Percentiles rank a stretch among this genome's conserved stretches.
phyloP scores from a whole-genome alignment of 164 flowering plant species.

The Protea cynaroides region DNA sequence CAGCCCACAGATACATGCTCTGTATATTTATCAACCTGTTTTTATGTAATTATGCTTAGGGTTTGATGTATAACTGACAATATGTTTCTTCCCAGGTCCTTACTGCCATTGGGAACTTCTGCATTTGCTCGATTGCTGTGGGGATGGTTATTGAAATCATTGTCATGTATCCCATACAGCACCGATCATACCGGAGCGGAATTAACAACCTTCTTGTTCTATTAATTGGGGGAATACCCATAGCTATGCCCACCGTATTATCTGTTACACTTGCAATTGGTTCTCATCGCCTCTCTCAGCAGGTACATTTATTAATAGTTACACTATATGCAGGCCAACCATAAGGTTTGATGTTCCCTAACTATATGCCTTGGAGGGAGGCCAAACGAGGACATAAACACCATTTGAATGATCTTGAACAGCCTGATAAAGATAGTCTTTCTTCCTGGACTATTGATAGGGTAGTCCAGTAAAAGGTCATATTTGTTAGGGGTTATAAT shows the following conservation, averaged over 20 bases:
- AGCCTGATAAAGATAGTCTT: neutral
- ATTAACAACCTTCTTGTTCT: slow-evolving; percentile 85
- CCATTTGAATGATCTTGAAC: neutral
- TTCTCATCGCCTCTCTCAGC: slow-evolving; percentile 83
- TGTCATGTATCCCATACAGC: slow-evolving; percentile 77
- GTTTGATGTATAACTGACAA: slow-evolving; percentile 7
- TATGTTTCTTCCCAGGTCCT: slow-evolving; percentile 52
- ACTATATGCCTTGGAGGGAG: neutral
- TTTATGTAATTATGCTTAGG: neutral
- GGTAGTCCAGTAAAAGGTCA: neutral
- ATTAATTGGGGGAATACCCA: slow-evolving; percentile 85
- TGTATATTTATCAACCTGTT: no score
- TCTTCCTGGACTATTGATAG: neutral
- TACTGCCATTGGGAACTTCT: slow-evolving; percentile 84
- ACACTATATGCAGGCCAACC: neutral
- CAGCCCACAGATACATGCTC: neutral
- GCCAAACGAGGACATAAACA: neutral
- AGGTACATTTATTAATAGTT: slow-evolving; percentile 33
- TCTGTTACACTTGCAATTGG: slow-evolving; percentile 92
- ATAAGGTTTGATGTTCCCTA: neutral
- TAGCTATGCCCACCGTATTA: slow-evolving; percentile 88
- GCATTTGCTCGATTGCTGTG: slow-evolving; percentile 85
- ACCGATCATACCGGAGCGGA: slow-evolving; percentile 65
- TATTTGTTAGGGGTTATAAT: neutral
- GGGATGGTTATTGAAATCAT: slow-evolving; percentile 82